Evolutionary conservation across 441 rosid species (phyloP).

Genomic region (Francoa sonchifolia): DNA sequence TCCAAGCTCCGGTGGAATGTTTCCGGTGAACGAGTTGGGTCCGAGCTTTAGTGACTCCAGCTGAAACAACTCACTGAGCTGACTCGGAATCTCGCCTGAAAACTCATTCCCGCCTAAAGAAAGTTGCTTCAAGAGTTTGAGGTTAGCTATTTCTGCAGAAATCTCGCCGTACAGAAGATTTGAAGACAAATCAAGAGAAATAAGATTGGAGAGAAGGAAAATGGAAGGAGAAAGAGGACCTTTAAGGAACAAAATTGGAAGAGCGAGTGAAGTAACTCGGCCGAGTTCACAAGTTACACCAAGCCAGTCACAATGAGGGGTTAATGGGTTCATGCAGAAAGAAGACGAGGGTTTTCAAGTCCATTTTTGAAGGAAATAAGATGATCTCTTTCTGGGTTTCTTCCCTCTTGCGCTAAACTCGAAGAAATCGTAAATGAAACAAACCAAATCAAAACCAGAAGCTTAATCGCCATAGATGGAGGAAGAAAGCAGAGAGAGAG

Average conservation of each 20-base stretch:
- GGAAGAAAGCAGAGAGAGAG: no score
- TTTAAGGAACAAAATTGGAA: constrained; percentile 26
- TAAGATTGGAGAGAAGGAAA: constrained; percentile 37
- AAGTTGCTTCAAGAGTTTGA: constrained; percentile 23
- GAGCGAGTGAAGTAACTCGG: constrained; percentile 32
- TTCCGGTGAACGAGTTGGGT: constrained; percentile 33
- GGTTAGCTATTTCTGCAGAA: constrained; percentile 20
- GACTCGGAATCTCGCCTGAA: constrained; percentile 30
- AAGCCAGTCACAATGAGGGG: constrained; percentile 45
- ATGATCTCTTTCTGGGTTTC: constrained; percentile 22
- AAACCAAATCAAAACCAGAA: no score
- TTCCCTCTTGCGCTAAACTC: constrained; percentile 8
- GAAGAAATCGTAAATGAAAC: no score
- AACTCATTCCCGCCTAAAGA: constrained; percentile 24
- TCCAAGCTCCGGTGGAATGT: constrained; percentile 44
- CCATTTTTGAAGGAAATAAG: constrained; percentile 40
- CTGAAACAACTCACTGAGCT: constrained; percentile 25
- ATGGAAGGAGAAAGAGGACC: constrained; percentile 42
- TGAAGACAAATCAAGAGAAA: constrained; percentile 43
- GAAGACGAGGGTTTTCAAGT: constrained; percentile 26
- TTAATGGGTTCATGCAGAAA: constrained; percentile 44
- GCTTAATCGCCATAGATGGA: no score
- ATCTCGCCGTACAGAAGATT: constrained; percentile 41
- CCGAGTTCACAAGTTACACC: constrained; percentile 52
- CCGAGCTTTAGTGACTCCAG: constrained; percentile 40